phyloP scores from a whole-genome alignment of 2,329 filamentous ascomycete species.

The Drechslerella coelobrocha region DNA sequence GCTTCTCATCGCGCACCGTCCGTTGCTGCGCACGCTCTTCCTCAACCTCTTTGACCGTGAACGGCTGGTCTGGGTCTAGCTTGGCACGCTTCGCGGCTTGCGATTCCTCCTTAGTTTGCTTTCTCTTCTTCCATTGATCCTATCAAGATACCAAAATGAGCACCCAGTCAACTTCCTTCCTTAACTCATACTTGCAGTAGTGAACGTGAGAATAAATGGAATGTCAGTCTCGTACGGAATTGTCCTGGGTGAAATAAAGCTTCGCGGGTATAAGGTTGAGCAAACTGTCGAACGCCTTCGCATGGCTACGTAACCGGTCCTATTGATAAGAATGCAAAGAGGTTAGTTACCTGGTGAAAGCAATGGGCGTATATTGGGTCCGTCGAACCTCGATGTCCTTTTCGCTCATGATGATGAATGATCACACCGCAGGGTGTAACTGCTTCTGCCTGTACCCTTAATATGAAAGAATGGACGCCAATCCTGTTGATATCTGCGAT shows the following conservation, averaged over 20 bases:
- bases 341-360: neutral
- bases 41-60: slow-evolving; percentile 87
- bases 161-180: slow-evolving; percentile 19
- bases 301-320: slow-evolving; percentile 53
- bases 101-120: slow-evolving; percentile 91
- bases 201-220: slow-evolving; percentile 1
- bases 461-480: neutral
- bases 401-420: slow-evolving; percentile 33
- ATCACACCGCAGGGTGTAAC: neutral
- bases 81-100: slow-evolving; percentile 83
- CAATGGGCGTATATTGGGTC: neutral
- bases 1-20: slow-evolving; percentile 66
- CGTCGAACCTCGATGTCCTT: slow-evolving; percentile 44
- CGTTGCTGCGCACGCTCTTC: slow-evolving; percentile 89
- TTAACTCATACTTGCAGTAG: slow-evolving; percentile 5
- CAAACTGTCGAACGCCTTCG: slow-evolving; percentile 83
- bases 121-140: slow-evolving; percentile 95
- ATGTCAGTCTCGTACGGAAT: slow-evolving; percentile 69
- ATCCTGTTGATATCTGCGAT: neutral
- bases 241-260: slow-evolving; percentile 87
- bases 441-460: neutral
- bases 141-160: slow-evolving; percentile 58
- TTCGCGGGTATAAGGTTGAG: slow-evolving; percentile 88
- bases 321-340: slow-evolving; percentile 11
- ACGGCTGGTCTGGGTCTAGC: slow-evolving; percentile 84